Conservation (phyloP, 371 early-diverging fungal genomes). For the Actinomucor elegans region DNA sequence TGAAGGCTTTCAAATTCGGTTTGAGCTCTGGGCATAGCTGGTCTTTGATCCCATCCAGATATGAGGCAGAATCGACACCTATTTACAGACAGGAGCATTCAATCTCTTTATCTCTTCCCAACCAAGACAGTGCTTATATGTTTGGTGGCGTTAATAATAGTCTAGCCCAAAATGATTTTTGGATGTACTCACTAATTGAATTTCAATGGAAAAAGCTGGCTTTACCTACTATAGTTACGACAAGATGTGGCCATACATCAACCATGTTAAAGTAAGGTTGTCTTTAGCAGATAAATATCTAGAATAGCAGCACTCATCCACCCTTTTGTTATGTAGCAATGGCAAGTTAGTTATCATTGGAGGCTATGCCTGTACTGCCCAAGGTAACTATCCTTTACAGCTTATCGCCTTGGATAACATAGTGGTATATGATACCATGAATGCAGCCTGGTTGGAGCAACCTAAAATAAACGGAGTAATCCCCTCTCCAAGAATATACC, state of each 20-base stretch:
- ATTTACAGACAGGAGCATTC: constrained; percentile 4
- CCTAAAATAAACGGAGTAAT: constrained; percentile 1
- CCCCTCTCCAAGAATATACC: constrained; percentile 2
- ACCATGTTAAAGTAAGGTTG: constrained; percentile 4
- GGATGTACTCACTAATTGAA: neutral
- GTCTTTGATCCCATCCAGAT: neutral
- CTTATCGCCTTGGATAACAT: neutral
- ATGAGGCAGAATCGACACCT: neutral
- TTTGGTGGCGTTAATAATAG: constrained; percentile 10
- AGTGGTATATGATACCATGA: neutral
- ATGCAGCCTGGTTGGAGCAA: neutral
- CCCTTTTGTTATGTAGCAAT: neutral
- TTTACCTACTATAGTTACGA: neutral
- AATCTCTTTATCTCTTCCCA: neutral
- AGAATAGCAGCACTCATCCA: neutral
- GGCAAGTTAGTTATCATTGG: constrained; percentile 10
- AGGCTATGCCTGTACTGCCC: neutral
- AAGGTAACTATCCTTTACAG: neutral
- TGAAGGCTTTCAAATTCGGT: neutral
- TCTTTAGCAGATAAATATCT: neutral
- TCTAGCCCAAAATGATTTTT: constrained; percentile 7
- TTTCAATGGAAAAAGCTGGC: neutral
- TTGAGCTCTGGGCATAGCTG: neutral
- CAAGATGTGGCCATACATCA: constrained; percentile 12
- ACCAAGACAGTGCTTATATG: neutral